Base-by-base conservation (phyloP, 768 basidiomycete species). In the Kwoniella sp. region DNA sequence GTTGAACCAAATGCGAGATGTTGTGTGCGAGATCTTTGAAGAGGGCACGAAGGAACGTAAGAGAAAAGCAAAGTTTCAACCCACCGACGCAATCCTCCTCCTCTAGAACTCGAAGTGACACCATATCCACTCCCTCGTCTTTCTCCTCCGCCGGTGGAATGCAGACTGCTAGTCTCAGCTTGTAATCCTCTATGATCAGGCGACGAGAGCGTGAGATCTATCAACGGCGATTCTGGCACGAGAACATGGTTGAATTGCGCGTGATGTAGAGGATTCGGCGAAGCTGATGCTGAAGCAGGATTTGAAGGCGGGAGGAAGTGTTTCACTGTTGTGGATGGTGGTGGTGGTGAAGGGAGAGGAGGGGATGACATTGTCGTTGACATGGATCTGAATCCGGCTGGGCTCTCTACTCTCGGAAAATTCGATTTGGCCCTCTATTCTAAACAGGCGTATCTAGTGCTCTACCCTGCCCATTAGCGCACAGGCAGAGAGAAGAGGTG, bases 171-270 rank as follows among this genome's bases (percentile, higher is more conserved):
- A 25, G 59, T 55, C 29, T 56, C 62, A 30, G 24, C 55, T 40
- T 56, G 46, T 40, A 64, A 13, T 1, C 47, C 49, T 19, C 55
- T 37, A 53, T 58, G 62, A 53, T 64, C 62, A 26, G 62, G 62
- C 13, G 46, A 50, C 12, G 47, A 33, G 47, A 64, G 27, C 7
- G 40, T 53, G 21, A 52, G 36, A 25, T 64, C 62, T 21, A 64
- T 64, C 26, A 57, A 24, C 1, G 62, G 62, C 13, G 48, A 51
- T 47, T 64, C 62, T 0, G 62, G 55, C 7, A 64, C 62, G 22
- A 62, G 30, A 1, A 58, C 29, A 58, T 64, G 62, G 9, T 54
- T 36, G 36, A 64, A 30, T 26, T 56, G 47, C 0, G 60, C 53
- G 22, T 54, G 48, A 19, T 44, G 40, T 44, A 44, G 40, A 44